These are phyloP conservation scores for Eucalyptus dawsonii DNA, from an alignment of 345 rosid genomes.

Conservation along the genomic window DNA sequence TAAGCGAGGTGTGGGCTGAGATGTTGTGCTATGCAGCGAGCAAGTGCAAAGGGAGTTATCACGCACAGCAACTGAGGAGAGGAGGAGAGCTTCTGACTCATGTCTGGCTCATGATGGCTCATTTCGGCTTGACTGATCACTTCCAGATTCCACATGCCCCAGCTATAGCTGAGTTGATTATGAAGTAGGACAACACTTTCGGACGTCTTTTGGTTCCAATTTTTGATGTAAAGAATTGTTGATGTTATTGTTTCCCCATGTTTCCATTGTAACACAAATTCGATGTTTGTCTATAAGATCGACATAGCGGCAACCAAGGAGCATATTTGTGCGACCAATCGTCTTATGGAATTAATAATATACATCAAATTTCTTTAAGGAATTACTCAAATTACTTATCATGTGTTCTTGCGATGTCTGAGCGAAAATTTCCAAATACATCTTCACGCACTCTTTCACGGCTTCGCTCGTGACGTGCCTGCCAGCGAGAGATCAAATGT, in stretches of 20 bases:
- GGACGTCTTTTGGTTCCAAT: neutral
- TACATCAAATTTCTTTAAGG: too few species aligned
- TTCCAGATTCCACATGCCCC: constrained; percentile 19
- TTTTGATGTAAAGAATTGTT: too few species aligned
- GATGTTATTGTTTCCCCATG: neutral
- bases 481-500: too few species aligned
- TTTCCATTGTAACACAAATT: neutral
- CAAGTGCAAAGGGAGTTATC: constrained; percentile 10
- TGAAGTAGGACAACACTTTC: neutral
- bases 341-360: too few species aligned
- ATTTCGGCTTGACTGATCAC: constrained; percentile 45
- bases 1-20: constrained; percentile 7
- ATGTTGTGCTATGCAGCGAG: neutral
- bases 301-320: too few species aligned
- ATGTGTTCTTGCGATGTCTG: too few species aligned
- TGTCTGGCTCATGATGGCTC: constrained; percentile 45
- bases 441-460: too few species aligned
- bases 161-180: constrained; percentile 19
- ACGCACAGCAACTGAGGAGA: constrained; percentile 29
- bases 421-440: too few species aligned
- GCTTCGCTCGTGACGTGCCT: too few species aligned
- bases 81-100: constrained; percentile 48
- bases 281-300: neutral
- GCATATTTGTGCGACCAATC: too few species aligned
- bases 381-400: too few species aligned